phyloP scores from a whole-genome alignment of 352 stramenopile species.

The Phytophthora pseudosyringae region DNA sequence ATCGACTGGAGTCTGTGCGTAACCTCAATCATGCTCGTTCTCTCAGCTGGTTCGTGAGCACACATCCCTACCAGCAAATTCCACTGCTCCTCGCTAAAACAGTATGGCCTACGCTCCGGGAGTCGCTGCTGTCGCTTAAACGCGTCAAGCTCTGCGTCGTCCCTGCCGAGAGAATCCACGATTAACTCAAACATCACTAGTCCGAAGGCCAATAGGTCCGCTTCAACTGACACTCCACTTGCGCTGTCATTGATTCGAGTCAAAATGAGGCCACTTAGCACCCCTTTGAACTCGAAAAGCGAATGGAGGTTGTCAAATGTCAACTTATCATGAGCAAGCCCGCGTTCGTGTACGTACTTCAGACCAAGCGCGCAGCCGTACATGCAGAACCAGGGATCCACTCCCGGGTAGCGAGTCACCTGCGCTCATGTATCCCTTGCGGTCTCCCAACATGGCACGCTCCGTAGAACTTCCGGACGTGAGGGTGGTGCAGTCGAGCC shows the following conservation, averaged over 20 bases:
- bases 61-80: conserved; percentile 11
- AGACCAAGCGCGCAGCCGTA: conserved; percentile 7
- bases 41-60: neutral
- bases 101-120: neutral
- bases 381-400: conserved; percentile 1
- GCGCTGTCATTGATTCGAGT: neutral
- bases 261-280: conserved; percentile 10
- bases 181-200: conserved; percentile 6
- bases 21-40: conserved; percentile 10
- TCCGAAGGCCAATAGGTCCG: conserved; percentile 7
- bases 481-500: conserved; percentile 20
- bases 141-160: neutral
- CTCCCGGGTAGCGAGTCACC: neutral
- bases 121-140: conserved; percentile 2
- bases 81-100: neutral
- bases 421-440: conserved; percentile 7
- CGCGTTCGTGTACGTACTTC: conserved; percentile 16
- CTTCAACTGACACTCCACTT: neutral
- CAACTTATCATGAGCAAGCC: neutral
- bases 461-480: conserved; percentile 23
- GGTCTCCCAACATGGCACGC: conserved; percentile 26
- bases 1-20: neutral
- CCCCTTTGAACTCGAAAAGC: conserved; percentile 4
- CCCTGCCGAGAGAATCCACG: neutral
- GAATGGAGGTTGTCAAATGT: neutral